A percentile compares a stretch with the other conserved stretches of the same genome.
These are phyloP conservation scores for Trichoderma asperellum DNA, from an alignment of 2,329 filamentous ascomycete species.

Conservation along the genomic window DNA sequence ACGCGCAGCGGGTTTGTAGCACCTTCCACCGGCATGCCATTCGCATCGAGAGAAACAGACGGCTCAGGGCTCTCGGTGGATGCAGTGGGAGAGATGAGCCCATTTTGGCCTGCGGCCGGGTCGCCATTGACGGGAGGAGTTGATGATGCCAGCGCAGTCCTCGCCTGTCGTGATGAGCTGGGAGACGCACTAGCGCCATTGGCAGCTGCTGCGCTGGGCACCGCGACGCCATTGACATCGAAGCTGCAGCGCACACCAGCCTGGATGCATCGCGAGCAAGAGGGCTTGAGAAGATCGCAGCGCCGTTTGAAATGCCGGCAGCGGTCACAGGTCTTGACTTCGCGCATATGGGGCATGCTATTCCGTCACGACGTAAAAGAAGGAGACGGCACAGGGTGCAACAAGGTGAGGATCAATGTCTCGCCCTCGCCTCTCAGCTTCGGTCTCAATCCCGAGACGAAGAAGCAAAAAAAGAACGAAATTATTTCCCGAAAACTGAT, in stretches of 20 bases:
- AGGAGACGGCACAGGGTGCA: slow-evolving; percentile 2
- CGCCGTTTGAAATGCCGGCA: slow-evolving; percentile 45
- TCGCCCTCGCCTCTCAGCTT: background rate
- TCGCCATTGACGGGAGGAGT: slow-evolving; percentile 18
- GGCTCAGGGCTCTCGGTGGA: slow-evolving; percentile 39
- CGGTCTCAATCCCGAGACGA: background rate
- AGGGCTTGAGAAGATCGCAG: slow-evolving; percentile 43
- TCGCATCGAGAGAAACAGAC: slow-evolving; percentile 26
- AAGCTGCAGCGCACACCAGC: slow-evolving; percentile 43
- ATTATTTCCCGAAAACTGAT: background rate
- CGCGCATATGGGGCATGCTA: slow-evolving; percentile 35
- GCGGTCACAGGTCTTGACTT: slow-evolving; percentile 44
- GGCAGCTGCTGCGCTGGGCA: slow-evolving; percentile 28
- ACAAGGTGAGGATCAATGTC: slow-evolving; percentile 11
- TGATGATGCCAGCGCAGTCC: background rate
- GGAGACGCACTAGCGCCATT: slow-evolving; percentile 11
- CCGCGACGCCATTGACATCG: slow-evolving; percentile 32
- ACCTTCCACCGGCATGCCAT: slow-evolving; percentile 19
- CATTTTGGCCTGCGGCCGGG: slow-evolving; percentile 29
- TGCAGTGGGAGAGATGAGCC: slow-evolving; percentile 39
- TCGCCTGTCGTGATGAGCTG: slow-evolving; percentile 11
- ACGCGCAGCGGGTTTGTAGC: slow-evolving; percentile 33
- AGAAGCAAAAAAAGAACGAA: background rate
- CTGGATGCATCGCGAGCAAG: slow-evolving; percentile 42
- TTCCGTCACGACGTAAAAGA: slow-evolving; percentile 4